Evolutionary conservation across 2,329 filamentous ascomycete genomes (phyloP), one percentile per base, ranked within the genome.

Genomic region (Metarhizium guizhouense): DNA sequence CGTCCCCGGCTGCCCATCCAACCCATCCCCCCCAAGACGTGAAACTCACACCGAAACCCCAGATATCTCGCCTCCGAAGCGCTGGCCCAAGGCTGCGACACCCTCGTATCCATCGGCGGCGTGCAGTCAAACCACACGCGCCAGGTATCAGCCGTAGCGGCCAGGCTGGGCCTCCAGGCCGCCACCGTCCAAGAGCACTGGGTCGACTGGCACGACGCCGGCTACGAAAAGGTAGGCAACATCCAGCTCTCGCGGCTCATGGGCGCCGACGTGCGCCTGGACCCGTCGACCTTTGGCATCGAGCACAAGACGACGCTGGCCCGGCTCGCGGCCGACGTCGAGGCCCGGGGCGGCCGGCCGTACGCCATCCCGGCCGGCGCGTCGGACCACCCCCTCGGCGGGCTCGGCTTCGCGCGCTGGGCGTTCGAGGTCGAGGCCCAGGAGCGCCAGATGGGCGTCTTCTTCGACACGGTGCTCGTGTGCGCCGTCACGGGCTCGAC

Each of bases 301-400:
- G 83, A 83, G 68, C 85, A 88, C 70, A 87, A 87, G 70, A 68
- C 71, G 0, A 84, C 83, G 0, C 75, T 85, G 3, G 74, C 76
- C 52, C 68, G 74, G 1, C 72, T 86, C 3, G 74, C 77, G 47
- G 70, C 77, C 14, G 80, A 85, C 63, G 76, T 84, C 16, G 69
- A 73, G 56, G 66, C 62, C 0, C 65, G 65, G 1, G 85, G 83
- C 0, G 76, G 78, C 42, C 84, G 80, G 66, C 83, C 86, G 0
- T 90, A 88, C 65, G 86, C 85, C 64, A 87, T 89, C 60, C 86
- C 86, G 4, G 85, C 85, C 0, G 86, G 86, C 0, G 85, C 85
- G 1, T 86, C 82, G 0, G 85, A 88, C 65, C 86, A 89, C 65
- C 83, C 83, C 0, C 74, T 88, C 0, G 86, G 86, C 3, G 86